A percentile compares a stretch with the other conserved stretches of the same genome.
These are phyloP conservation scores for Echeveria elegans DNA, from an alignment of 164 flowering plant species.

Conservation along the genomic window DNA sequence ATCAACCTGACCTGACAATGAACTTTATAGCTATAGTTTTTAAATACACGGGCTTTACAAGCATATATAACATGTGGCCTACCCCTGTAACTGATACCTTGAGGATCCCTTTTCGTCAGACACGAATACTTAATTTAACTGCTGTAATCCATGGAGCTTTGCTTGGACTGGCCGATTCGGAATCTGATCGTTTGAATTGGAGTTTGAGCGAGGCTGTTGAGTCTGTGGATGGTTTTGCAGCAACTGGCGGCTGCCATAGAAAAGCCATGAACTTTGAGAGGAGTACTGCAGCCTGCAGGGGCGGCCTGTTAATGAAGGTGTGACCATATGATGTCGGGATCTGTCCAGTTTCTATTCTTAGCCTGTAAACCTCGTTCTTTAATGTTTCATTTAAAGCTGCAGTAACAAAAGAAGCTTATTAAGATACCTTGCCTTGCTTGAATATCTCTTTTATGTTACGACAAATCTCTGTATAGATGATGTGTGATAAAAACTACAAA, in stretches of 20 bases:
- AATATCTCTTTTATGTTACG: not conserved
- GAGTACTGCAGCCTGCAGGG: constrained; percentile 43
- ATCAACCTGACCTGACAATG: not conserved
- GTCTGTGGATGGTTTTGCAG: constrained; percentile 16
- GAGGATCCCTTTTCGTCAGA: not conserved
- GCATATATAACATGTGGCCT: constrained; percentile 10
- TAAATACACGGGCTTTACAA: not conserved
- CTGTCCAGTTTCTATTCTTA: constrained; percentile 67
- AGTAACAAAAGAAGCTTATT: constrained; percentile 8
- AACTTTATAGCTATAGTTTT: not conserved
- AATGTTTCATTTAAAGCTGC: constrained; percentile 75
- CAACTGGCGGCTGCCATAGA: constrained; percentile 13
- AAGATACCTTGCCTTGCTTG: not conserved
- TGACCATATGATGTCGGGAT: constrained; percentile 35
- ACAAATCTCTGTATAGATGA: not conserved
- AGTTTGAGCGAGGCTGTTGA: constrained; percentile 35
- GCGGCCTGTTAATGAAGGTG: constrained; percentile 35
- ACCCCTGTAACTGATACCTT: not conserved
- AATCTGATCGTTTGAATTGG: constrained; percentile 25
- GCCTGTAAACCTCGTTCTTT: constrained; percentile 71
- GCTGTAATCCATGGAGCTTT: constrained; percentile 47
- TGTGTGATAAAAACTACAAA: not conserved
- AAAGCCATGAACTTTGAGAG: constrained; percentile 25
- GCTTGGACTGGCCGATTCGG: constrained; percentile 36
- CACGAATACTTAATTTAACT: constrained; percentile 5